phyloP scores from a whole-genome alignment of 208 protist species.

The Angomonas ambiguus region DNA sequence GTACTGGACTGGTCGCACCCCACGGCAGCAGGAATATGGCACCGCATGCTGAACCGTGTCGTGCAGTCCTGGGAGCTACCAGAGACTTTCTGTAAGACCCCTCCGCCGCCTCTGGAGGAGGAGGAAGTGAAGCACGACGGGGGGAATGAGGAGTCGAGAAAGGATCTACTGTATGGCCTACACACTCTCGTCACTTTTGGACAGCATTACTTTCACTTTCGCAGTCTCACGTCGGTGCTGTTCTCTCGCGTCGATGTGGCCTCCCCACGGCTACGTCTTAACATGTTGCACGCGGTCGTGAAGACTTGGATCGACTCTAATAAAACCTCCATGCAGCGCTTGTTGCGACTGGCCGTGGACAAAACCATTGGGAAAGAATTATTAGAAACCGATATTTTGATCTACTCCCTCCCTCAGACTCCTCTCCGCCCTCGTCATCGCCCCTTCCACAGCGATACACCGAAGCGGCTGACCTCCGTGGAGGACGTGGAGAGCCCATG shows the following conservation, averaged over 20 bases:
- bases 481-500: not conserved
- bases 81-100: not conserved
- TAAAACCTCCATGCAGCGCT: not conserved
- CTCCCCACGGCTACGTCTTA: not conserved
- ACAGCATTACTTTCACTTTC: slow-evolving; percentile 56
- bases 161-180: slow-evolving; percentile 15
- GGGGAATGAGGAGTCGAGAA: no score
- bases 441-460: not conserved
- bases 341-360: slow-evolving; percentile 4
- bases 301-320: slow-evolving; percentile 1
- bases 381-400: not conserved
- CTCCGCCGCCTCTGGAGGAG: not conserved
- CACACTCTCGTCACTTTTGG: slow-evolving; percentile 37
- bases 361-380: slow-evolving; percentile 8
- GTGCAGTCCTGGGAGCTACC: not conserved
- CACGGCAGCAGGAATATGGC: not conserved
- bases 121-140: no score
- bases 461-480: not conserved
- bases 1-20: not conserved
- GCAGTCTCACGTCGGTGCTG: slow-evolving; percentile 38
- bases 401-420: not conserved
- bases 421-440: not conserved
- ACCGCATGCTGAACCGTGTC: not conserved
- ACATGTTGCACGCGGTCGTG: slow-evolving; percentile 11
- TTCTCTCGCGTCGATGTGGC: slow-evolving; percentile 25